Evolutionary conservation across 225 moss, liverwort and hornwort genomes (phyloP), one percentile per base, ranked within the genome.

Genomic region (Lunularia cruciata): DNA sequence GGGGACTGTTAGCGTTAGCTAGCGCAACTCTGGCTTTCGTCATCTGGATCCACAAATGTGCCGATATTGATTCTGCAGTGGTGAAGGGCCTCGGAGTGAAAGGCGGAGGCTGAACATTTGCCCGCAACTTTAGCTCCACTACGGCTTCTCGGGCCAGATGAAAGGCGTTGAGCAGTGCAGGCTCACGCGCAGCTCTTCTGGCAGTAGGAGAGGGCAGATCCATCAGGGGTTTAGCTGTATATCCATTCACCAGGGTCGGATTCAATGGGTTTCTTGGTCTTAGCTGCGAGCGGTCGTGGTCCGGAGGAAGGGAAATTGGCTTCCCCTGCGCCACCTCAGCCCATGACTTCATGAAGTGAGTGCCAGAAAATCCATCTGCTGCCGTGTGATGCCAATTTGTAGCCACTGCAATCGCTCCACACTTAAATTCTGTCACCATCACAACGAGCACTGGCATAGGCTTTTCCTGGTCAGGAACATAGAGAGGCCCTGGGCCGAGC

Each of bases 371-470:
- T 35, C 68, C 77, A 49, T 77, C 71, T 12, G 64, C 77, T 4
- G 72, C 77, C 6, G 51, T 65, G 57, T 77, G 77, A 27, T 77
- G 77, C 54, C 62, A 71, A 32, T 70, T 58, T 8, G 63, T 68
- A 8, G 52, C 76, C 16, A 76, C n/a, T 2, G 76, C 70, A 1
- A 78, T 38, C 15, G 51, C 60, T 0, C 73, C 73, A 26, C 78
- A 78, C n/a, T 67, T 71, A 57, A 78, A 78, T 22, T 37, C 43
- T 8, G 78, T 78, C 27, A 73, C 54, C 68, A 47, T 45, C n/a
- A 73, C 47, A 0, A 78, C 38, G 31, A 78, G 54, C 12, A 53
- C 35, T 3, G 78, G 78, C 33, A 73, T 68, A 8, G 78, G 14
- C 0, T 15, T 31, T 5, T 70, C 20, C 71, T 77, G 77, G 30